Conservation (phyloP, 2,329 filamentous ascomycete genomes). For the Pseudogymnoascus sp. region DNA sequence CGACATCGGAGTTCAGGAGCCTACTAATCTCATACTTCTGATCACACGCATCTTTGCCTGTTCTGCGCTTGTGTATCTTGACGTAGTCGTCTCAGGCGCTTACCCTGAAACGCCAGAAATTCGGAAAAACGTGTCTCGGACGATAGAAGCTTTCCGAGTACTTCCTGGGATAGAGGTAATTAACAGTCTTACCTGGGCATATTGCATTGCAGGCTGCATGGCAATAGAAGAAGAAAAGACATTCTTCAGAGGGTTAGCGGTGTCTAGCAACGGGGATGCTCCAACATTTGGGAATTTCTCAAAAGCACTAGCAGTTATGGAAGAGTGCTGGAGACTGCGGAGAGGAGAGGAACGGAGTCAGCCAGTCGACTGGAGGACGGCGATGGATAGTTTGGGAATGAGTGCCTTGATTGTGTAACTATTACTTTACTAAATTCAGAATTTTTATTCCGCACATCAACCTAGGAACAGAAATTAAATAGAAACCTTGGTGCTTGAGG, state of each 20-base stretch:
- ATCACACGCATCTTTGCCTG: slow-evolving; percentile 15
- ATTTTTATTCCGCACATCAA: background rate
- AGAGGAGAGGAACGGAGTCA: background rate
- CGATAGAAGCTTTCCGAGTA: slow-evolving; percentile 12
- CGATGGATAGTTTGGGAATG: background rate
- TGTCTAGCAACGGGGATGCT: background rate
- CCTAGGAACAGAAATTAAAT: background rate
- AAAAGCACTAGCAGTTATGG: slow-evolving; percentile 14
- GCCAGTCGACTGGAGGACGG: background rate
- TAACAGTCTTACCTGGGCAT: slow-evolving; percentile 16
- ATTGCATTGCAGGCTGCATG: slow-evolving; percentile 19
- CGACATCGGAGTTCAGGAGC: background rate
- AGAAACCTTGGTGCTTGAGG: background rate
- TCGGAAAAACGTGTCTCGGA: slow-evolving; percentile 6
- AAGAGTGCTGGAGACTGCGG: slow-evolving; percentile 13
- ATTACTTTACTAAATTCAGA: background rate
- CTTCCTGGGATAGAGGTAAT: slow-evolving; percentile 14
- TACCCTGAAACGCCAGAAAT: slow-evolving; percentile 15
- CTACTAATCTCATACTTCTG: background rate
- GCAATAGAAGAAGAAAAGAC: slow-evolving; percentile 13
- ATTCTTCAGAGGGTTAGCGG: slow-evolving; percentile 15
- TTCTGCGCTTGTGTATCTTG: slow-evolving; percentile 16
- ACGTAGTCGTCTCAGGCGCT: slow-evolving; percentile 15
- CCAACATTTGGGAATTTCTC: slow-evolving; percentile 12
- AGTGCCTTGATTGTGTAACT: slow-evolving; percentile 1